These are phyloP conservation scores for Coffea humblotiana DNA, from an alignment of 305 asterid genomes.

Conservation along the genomic window DNA sequence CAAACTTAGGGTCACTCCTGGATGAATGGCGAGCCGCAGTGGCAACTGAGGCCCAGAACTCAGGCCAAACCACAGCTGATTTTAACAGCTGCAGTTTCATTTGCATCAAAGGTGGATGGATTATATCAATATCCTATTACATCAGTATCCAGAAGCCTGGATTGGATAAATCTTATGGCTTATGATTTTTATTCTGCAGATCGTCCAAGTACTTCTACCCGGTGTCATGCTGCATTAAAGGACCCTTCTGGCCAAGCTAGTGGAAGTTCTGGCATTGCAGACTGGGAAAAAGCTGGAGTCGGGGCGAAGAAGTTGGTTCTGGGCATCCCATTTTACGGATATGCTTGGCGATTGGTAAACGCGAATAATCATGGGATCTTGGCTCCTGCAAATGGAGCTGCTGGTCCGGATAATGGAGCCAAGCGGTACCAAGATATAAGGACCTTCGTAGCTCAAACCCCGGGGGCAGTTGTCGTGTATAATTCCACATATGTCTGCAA, in stretches of 20 bases:
- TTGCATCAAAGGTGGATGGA: slow-evolving; percentile 18
- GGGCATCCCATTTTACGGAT: slow-evolving; percentile 51
- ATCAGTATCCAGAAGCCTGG: slow-evolving; percentile 33
- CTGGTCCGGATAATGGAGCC: slow-evolving; percentile 17
- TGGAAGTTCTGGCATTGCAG: slow-evolving; percentile 35
- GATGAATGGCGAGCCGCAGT: slow-evolving; percentile 30
- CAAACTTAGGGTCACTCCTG: slow-evolving; percentile 25
- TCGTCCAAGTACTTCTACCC: slow-evolving; percentile 26
- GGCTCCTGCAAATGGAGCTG: slow-evolving; percentile 46
- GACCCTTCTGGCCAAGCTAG: slow-evolving; percentile 33
- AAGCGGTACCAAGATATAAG: slow-evolving; percentile 33
- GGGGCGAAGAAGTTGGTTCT: slow-evolving; percentile 35
- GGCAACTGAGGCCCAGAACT: slow-evolving; percentile 26
- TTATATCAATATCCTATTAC: slow-evolving; percentile 28
- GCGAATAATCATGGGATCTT: slow-evolving; percentile 33
- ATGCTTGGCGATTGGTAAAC: slow-evolving; percentile 39
- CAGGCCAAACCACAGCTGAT: slow-evolving; percentile 20
- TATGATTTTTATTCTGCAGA: slow-evolving; percentile 50
- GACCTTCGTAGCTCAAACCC: slow-evolving; percentile 29
- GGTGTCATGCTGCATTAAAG: slow-evolving; percentile 36
- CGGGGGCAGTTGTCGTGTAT: slow-evolving; percentile 17
- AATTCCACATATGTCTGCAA: slow-evolving; percentile 30
- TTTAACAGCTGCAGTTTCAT: slow-evolving; percentile 26
- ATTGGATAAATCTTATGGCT: slow-evolving; percentile 44
- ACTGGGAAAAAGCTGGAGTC: slow-evolving; percentile 39